phyloP scores from a whole-genome alignment of 2,329 filamentous ascomycete genomes.

The Arthrobotrys megalospora region DNA sequence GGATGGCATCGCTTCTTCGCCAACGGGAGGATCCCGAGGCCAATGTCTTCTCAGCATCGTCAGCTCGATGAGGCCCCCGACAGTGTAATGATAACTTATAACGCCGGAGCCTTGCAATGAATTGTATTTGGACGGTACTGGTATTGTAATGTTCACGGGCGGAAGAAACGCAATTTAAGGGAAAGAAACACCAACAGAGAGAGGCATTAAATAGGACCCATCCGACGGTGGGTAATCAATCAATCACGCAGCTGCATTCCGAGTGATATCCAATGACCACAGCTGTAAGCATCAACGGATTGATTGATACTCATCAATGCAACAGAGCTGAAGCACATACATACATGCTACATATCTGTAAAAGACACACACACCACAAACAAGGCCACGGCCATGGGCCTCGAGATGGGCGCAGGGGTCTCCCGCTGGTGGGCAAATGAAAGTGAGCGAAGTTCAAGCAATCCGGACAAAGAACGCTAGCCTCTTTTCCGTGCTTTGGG shows the following conservation, averaged over 20 bases:
- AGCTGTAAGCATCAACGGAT: background rate
- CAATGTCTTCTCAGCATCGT: conserved; percentile 7
- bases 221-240: background rate
- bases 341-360: background rate
- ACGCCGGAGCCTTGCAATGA: background rate
- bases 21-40: conserved; percentile 27
- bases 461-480: conserved; percentile 57
- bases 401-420: conserved; percentile 39
- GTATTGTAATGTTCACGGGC: background rate
- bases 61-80: conserved; percentile 9
- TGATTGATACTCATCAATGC: background rate
- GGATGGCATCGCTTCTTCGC: conserved; percentile 47
- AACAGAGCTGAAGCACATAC: background rate
- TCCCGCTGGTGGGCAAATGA: conserved; percentile 17
- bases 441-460: conserved; percentile 34
- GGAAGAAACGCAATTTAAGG: conserved; percentile 1
- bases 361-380: background rate
- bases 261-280: background rate
- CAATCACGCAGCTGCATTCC: background rate
- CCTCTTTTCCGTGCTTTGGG: conserved; percentile 37
- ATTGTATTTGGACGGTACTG: background rate
- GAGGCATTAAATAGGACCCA: conserved; percentile 10
- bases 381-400: background rate
- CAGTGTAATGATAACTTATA: background rate
- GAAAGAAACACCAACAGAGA: background rate